A percentile compares a stretch with the other conserved stretches of the same genome.
These are phyloP conservation scores for Sarocladium strictum DNA, from an alignment of 2,329 filamentous ascomycete genomes.

Conservation along the genomic window DNA sequence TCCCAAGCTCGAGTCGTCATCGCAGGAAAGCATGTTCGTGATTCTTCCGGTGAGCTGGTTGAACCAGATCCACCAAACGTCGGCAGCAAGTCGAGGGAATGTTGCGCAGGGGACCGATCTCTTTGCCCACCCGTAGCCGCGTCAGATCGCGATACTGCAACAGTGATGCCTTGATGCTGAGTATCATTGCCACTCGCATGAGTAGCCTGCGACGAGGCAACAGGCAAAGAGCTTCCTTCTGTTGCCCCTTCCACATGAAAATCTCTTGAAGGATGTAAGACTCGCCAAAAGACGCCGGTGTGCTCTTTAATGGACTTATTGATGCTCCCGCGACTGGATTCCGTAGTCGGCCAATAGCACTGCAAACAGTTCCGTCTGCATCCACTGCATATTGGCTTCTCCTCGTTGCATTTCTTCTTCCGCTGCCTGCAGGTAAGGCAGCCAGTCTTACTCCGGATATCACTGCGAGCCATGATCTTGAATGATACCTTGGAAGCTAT, in stretches of 20 bases:
- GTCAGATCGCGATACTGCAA: not conserved
- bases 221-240: not conserved
- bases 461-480: not conserved
- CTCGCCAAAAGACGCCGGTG: not conserved
- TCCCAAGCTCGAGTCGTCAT: not conserved
- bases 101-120: not conserved
- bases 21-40: not conserved
- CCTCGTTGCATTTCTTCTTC: constrained; percentile 51
- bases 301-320: not conserved
- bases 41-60: not conserved
- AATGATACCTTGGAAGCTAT: no score
- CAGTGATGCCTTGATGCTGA: not conserved
- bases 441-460: constrained; percentile 31
- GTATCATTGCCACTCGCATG: not conserved
- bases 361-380: constrained; percentile 47
- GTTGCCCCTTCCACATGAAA: not conserved
- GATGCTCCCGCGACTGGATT: not conserved
- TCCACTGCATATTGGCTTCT: constrained; percentile 44
- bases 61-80: not conserved
- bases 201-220: not conserved
- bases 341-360: constrained; percentile 38
- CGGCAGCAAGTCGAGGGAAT: not conserved
- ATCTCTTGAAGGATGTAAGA: not conserved
- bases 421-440: constrained; percentile 45
- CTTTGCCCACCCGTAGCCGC: not conserved